phyloP scores from a whole-genome alignment of 2,329 filamentous ascomycete species.

The Tolypocladium ovalisporum region DNA sequence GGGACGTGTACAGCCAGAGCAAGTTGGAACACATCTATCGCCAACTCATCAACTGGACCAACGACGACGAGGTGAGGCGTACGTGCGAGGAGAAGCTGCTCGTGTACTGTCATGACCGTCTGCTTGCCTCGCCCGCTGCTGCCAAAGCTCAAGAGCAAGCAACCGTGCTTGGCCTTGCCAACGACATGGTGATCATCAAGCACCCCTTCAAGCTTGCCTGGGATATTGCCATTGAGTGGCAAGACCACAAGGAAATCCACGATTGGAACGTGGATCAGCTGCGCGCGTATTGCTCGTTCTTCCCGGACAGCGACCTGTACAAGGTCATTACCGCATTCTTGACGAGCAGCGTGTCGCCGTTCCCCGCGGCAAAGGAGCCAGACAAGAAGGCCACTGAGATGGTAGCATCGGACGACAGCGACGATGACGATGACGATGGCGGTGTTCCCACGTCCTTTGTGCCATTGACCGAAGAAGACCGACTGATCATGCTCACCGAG shows the following conservation, averaged over 20 bases:
- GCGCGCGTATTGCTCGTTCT: conserved; percentile 70
- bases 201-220: conserved; percentile 84
- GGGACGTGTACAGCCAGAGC: conserved; percentile 69
- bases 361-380: conserved; percentile 35
- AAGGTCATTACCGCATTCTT: conserved; percentile 77
- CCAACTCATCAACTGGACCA: conserved; percentile 80
- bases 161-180: conserved; percentile 65
- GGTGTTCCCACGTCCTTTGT: conserved; percentile 41
- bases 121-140: conserved; percentile 54
- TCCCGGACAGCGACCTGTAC: conserved; percentile 72
- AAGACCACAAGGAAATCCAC: conserved; percentile 62
- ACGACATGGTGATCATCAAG: conserved; percentile 93
- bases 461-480: conserved; percentile 63
- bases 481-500: conserved; percentile 69
- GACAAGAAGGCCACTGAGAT: conserved; percentile 11
- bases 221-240: conserved; percentile 85
- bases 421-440: conserved; percentile 50
- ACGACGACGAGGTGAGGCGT: conserved; percentile 73
- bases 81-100: conserved; percentile 86
- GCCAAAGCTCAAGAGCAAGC: conserved; percentile 61
- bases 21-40: conserved; percentile 71
- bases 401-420: conserved; percentile 40
- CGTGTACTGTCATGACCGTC: conserved; percentile 65
- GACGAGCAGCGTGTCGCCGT: conserved; percentile 74
- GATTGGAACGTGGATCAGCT: conserved; percentile 72